These are phyloP conservation scores for Solanum hybrid DNA, from an alignment of 305 asterid species.

Conservation along the genomic window DNA sequence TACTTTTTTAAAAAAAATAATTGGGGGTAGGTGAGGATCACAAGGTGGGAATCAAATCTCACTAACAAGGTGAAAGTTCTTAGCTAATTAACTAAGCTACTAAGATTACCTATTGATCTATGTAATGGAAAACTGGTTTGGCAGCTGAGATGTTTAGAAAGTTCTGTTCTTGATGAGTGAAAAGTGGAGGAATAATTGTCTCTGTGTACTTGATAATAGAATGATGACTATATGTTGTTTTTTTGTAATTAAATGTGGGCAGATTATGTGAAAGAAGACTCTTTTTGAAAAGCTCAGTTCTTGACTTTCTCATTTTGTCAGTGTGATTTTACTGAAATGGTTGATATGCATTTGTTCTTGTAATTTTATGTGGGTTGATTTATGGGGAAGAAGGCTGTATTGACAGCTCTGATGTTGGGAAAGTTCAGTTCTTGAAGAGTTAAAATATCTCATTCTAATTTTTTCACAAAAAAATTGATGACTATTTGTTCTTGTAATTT, in stretches of 20 bases:
- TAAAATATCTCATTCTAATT: not conserved
- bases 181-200: not conserved
- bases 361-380: not conserved
- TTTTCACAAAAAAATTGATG: not conserved
- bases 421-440: not conserved
- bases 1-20: not conserved
- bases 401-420: not conserved
- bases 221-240: not conserved
- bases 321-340: not conserved
- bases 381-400: not conserved
- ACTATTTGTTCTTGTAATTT: not conserved
- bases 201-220: not conserved
- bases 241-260: not conserved
- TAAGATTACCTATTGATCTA: not conserved
- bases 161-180: not conserved
- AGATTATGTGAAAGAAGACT: not conserved
- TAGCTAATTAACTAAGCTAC: not conserved
- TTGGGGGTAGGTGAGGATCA: not conserved
- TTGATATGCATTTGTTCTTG: not conserved
- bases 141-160: not conserved
- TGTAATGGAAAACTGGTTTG: not conserved
- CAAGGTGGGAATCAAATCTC: not conserved
- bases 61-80: not conserved
- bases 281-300: not conserved
- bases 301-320: not conserved